These are phyloP conservation scores for Xylaria acuta DNA, from an alignment of 495 filamentous ascomycete genomes.

Conservation along the genomic window DNA sequence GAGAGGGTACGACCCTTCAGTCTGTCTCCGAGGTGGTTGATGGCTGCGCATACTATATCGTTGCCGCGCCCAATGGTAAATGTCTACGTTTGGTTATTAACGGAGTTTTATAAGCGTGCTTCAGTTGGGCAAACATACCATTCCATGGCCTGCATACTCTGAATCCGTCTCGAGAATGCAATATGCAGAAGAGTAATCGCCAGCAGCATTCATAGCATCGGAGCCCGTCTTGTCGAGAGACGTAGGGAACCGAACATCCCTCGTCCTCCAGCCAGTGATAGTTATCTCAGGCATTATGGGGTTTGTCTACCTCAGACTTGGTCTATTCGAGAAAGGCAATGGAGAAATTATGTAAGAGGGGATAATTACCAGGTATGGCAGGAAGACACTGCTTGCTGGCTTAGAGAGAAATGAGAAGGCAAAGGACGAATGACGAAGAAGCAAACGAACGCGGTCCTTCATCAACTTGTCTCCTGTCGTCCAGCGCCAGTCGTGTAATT, in stretches of 20 bases:
- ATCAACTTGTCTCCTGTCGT: background rate
- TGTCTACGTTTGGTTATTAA: conserved; percentile 60
- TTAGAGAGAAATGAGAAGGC: background rate
- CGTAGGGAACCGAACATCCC: conserved; percentile 92
- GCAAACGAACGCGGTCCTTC: background rate
- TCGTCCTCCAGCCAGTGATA: conserved; percentile 78
- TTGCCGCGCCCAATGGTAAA: conserved; percentile 97
- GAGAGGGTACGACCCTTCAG: conserved; percentile 75
- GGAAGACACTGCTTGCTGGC: background rate
- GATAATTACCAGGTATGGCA: background rate
- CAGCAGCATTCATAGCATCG: conserved; percentile 96
- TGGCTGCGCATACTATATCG: conserved; percentile 89
- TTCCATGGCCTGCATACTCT: conserved; percentile 77
- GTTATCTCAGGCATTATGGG: conserved; percentile 66
- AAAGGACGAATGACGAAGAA: background rate
- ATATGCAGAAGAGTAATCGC: conserved; percentile 92
- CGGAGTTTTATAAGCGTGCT: background rate
- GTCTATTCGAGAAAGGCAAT: background rate
- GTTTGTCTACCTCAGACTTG: background rate
- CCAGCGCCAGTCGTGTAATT: conserved; percentile 2
- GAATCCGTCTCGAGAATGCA: conserved; percentile 88
- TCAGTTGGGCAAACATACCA: conserved; percentile 60
- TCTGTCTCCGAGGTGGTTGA: conserved; percentile 75
- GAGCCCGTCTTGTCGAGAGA: conserved; percentile 94
- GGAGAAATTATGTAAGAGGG: background rate